Evolutionary conservation across 169 alveolate genomes (phyloP).

Genomic region (Plasmodium gaboni): DNA sequence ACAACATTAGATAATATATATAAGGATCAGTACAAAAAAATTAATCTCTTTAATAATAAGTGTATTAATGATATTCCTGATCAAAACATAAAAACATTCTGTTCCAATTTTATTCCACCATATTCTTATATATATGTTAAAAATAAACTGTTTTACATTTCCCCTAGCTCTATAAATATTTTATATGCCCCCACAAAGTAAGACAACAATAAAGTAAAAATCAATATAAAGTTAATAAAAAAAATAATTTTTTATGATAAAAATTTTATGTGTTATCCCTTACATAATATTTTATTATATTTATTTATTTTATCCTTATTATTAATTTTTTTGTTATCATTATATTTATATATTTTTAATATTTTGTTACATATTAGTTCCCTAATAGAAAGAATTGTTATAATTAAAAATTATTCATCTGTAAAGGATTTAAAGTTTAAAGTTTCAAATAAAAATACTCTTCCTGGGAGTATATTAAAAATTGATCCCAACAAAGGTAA

Average conservation of each 20-base stretch:
- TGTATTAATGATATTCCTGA: conserved; percentile 26
- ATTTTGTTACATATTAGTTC: conserved; percentile 20
- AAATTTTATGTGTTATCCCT: background rate
- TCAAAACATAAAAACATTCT: conserved; percentile 54
- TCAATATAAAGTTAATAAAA: conserved; percentile 6
- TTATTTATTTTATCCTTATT: too few relatives aligned
- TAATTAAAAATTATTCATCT: conserved; percentile 67
- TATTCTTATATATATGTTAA: conserved; percentile 62
- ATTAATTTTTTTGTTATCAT: background rate
- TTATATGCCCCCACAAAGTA: conserved; percentile 72
- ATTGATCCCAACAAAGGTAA: conserved; percentile 63
- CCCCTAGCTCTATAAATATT: conserved; percentile 72
- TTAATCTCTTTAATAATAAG: conserved; percentile 58
- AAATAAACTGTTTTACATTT: conserved; percentile 53
- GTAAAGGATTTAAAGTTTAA: conserved; percentile 47
- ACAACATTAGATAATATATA: conserved; percentile 34
- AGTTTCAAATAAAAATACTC: conserved; percentile 49
- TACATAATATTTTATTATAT: too few relatives aligned
- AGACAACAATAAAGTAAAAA: background rate
- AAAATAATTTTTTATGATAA: background rate
- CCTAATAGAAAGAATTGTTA: conserved; percentile 60
- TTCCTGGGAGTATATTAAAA: conserved; percentile 51
- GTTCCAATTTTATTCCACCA: conserved; percentile 66
- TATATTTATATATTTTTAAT: conserved; percentile 2
- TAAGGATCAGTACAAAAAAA: conserved; percentile 51